Percentiles rank a stretch among this genome's conserved stretches.
phyloP scores from a whole-genome alignment of 2,329 filamentous ascomycete species.

The Ceratocystis destructans region DNA sequence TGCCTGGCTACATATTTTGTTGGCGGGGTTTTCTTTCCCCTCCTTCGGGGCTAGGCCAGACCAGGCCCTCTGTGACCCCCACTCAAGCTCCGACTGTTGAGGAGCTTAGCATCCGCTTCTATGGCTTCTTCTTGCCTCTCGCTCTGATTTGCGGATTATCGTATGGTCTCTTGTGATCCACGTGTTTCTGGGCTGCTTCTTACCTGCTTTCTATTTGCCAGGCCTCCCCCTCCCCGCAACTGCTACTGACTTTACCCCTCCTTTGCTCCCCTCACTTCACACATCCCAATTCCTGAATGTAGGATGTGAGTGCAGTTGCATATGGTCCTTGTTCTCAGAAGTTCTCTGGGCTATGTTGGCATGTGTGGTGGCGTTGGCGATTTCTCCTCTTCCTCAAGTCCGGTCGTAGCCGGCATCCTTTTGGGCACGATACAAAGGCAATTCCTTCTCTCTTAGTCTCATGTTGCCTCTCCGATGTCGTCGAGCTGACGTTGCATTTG shows the following conservation, averaged over 20 bases:
- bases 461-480: background rate
- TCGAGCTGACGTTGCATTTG: background rate
- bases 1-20: background rate
- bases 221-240: background rate
- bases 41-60: no score
- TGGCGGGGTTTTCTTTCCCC: background rate
- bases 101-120: background rate
- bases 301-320: background rate
- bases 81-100: background rate
- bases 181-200: background rate
- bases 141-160: background rate
- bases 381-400: background rate
- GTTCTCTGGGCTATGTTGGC: background rate
- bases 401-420: background rate
- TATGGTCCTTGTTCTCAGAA: background rate
- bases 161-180: background rate
- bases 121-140: background rate
- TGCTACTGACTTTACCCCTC: background rate
- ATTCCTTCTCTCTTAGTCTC: background rate
- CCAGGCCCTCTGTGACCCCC: background rate
- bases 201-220: slow-evolving; percentile 2
- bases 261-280: background rate
- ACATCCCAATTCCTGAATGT: background rate
- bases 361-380: background rate
- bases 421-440: background rate